phyloP scores from a whole-genome alignment of 768 basidiomycete genomes.

The Trametes elegans region DNA sequence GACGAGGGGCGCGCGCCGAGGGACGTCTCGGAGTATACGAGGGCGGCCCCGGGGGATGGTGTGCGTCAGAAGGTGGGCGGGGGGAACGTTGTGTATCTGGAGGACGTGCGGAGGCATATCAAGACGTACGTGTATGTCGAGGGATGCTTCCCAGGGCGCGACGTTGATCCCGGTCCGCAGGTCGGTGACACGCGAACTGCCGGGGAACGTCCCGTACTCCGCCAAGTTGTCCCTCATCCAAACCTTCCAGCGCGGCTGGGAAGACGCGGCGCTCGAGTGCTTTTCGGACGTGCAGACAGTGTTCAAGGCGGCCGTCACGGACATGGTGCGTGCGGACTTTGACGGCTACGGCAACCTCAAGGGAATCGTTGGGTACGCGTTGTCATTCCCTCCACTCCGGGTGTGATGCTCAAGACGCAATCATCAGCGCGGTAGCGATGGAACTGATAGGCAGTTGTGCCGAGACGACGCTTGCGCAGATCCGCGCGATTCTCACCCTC shows the following conservation, averaged over 20 bases:
- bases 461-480: background rate
- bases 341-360: conserved; percentile 23
- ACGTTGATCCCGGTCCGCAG: background rate
- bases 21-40: background rate
- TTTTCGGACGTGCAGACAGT: conserved; percentile 20
- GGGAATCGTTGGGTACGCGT: conserved; percentile 12
- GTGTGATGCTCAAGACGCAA: background rate
- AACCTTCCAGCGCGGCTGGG: conserved; percentile 19
- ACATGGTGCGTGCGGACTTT: conserved; percentile 22
- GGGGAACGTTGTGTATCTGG: conserved; percentile 26
- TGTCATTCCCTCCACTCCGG: background rate
- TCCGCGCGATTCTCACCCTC: conserved; percentile 11
- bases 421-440: conserved; percentile 8
- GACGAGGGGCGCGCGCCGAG: conserved; percentile 15
- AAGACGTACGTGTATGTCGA: background rate
- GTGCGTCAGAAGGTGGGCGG: conserved; percentile 8
- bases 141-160: background rate
- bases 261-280: conserved; percentile 15
- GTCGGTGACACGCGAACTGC: conserved; percentile 56
- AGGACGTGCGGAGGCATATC: conserved; percentile 3
- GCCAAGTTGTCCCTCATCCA: conserved; percentile 25
- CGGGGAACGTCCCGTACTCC: conserved; percentile 56
- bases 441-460: conserved; percentile 16
- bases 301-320: conserved; percentile 15
- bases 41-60: background rate